These are phyloP conservation scores for Gracilariopsis chorda DNA, from an alignment of 23 red algal genomes.

Conservation along the genomic window DNA sequence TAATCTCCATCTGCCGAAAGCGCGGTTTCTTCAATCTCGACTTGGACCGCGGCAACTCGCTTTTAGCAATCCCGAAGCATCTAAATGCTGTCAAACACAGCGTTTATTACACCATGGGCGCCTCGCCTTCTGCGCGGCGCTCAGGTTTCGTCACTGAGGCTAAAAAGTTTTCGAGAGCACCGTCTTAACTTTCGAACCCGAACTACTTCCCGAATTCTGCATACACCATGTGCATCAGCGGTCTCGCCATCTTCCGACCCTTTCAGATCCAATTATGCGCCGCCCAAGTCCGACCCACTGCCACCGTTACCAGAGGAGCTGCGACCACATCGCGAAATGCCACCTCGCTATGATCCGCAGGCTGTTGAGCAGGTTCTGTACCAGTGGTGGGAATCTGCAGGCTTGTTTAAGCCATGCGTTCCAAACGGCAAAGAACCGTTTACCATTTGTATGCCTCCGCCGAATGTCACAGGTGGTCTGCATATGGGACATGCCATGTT, in stretches of 20 bases:
- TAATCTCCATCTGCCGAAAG: too few relatives aligned
- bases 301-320: constrained; percentile 39
- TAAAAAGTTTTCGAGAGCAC: background rate
- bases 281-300: background rate
- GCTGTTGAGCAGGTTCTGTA: constrained; percentile 77
- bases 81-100: background rate
- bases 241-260: background rate
- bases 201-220: background rate
- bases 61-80: background rate
- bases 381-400: constrained; percentile 86
- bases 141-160: background rate
- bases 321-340: constrained; percentile 55
- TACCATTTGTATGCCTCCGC: constrained; percentile 95
- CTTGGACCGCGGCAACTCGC: too few relatives aligned
- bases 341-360: constrained; percentile 70
- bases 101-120: background rate
- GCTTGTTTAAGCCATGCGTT: constrained; percentile 63
- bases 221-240: background rate
- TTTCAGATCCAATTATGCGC: background rate
- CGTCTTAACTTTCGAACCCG: background rate
- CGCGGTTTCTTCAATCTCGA: too few relatives aligned
- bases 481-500: constrained; percentile 99
- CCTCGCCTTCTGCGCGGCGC: background rate
- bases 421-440: constrained; percentile 61
- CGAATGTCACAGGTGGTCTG: constrained; percentile 96